These are phyloP conservation scores for Neolentinus lepideus DNA, from an alignment of 1,284 basidiomycete species.

Conservation along the genomic window DNA sequence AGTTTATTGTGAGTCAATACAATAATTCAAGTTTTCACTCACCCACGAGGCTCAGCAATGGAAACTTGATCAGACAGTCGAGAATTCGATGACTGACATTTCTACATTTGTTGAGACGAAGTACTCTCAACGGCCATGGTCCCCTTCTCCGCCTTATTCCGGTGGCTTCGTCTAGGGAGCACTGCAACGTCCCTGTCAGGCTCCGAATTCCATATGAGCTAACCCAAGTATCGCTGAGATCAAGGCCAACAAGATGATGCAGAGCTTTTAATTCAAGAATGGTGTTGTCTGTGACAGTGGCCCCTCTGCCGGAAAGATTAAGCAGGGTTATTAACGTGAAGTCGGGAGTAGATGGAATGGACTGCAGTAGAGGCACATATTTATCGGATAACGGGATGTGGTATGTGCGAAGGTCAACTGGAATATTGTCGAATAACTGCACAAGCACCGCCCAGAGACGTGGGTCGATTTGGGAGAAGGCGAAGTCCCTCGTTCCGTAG, in stretches of 20 bases:
- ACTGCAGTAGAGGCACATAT: conserved; percentile 49
- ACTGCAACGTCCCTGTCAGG: conserved; percentile 23
- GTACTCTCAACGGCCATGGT: conserved; percentile 50
- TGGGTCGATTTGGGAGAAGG: conserved; percentile 36
- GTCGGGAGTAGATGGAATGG: conserved; percentile 39
- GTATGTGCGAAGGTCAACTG: conserved; percentile 33
- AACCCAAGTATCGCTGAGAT: conserved; percentile 46
- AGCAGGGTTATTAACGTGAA: conserved; percentile 61
- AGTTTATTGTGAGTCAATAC: conserved; percentile 4
- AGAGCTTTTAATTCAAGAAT: conserved; percentile 41
- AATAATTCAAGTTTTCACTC: conserved; percentile 14
- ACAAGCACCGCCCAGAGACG: conserved; percentile 53
- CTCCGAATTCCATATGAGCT: conserved; percentile 41
- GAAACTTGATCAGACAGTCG: conserved; percentile 33
- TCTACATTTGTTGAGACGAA: conserved; percentile 40
- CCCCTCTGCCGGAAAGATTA: conserved; percentile 40
- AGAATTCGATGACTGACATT: conserved; percentile 35
- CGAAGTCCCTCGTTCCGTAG: conserved; percentile 20
- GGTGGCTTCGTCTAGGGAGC: conserved; percentile 13
- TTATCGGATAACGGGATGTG: conserved; percentile 43
- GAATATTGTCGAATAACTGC: conserved; percentile 50
- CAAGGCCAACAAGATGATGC: conserved; percentile 50
- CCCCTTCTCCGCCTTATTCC: conserved; percentile 25
- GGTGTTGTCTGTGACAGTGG: conserved; percentile 50
- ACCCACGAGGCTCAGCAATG: conserved; percentile 52